Base-by-base conservation (phyloP, 1,284 basidiomycete species). In the Stygiomarasmius scandens region DNA sequence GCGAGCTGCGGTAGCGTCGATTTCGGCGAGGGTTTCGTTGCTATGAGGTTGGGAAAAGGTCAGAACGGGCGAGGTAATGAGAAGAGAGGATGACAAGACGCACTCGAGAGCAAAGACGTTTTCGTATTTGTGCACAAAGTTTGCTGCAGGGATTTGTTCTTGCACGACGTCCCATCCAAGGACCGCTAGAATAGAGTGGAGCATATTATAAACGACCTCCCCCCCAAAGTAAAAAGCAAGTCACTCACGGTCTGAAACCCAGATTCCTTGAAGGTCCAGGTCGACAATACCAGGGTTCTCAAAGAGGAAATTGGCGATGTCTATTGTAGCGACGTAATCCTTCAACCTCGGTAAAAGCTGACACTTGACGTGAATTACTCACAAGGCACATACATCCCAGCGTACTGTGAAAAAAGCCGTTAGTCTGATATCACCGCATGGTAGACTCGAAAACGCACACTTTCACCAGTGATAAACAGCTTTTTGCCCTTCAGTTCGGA, bases 291-390 rank as follows among this genome's bases (percentile, higher is more conserved):
- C 69, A 0, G 85, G 81, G 52, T 90, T 73, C 29, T 80, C 78
- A 63, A 84, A 88, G 53, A 92, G 87, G 65, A 80, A 87, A 69
- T 90, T 84, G 1, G 90, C 89, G 59, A 90, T 86, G 64, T 90
- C 89, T 90, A n/a, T n/a, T n/a, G n/a, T n/a, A n/a, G n/a, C n/a
- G n/a, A n/a, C n/a, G n/a, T n/a, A n/a, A n/a, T n/a, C n/a, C n/a
- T n/a, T n/a, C n/a, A n/a, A n/a, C n/a, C n/a, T n/a, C n/a, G n/a
- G n/a, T n/a, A n/a, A n/a, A n/a, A n/a, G n/a, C 50, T 10, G 38
- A 48, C 23, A 32, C 20, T 47, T 24, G 46, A 2, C 43, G 29
- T 52, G 19, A 24, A 20, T 41, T 20, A 69, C 79, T 65, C 60
- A 84, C 83, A 81, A 43, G 88, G 87, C 25, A 90, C 74, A 65